These are phyloP conservation scores for Acidomyces sp. DNA, from an alignment of 495 filamentous ascomycete genomes.

Conservation along the genomic window DNA sequence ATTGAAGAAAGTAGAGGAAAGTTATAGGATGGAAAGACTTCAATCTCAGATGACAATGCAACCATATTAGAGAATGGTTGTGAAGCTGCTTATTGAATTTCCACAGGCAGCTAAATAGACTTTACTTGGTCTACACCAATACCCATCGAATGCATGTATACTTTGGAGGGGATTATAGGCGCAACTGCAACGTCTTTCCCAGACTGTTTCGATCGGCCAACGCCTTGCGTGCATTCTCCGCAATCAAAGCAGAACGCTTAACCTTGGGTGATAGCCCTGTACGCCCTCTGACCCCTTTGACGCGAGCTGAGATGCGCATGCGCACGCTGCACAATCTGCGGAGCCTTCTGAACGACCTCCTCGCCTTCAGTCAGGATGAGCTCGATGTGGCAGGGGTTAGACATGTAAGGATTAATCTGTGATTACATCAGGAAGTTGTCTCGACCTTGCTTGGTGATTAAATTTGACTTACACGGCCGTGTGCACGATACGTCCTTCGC, in stretches of 20 bases:
- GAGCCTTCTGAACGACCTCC: slow-evolving; percentile 79
- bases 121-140: too few relatives aligned
- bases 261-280: slow-evolving; percentile 71
- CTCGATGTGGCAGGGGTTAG: slow-evolving; percentile 99
- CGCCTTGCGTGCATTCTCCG: too few relatives aligned
- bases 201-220: too few relatives aligned
- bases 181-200: too few relatives aligned
- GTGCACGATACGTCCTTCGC: slow-evolving; percentile 95
- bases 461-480: slow-evolving; percentile 68
- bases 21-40: not conserved
- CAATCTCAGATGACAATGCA: not conserved
- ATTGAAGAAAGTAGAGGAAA: not conserved
- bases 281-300: slow-evolving; percentile 72
- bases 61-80: not conserved
- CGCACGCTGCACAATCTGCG: slow-evolving; percentile 44
- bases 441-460: not conserved
- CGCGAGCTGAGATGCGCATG: slow-evolving; percentile 57
- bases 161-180: too few relatives aligned
- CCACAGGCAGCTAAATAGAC: too few relatives aligned
- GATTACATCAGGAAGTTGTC: slow-evolving; percentile 1
- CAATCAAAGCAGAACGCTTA: too few relatives aligned
- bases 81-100: too few relatives aligned
- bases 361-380: slow-evolving; percentile 94
- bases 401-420: slow-evolving; percentile 99
- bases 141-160: too few relatives aligned